Evolutionary conservation across 1,139 yeast species (phyloP), one percentile per base, ranked within the genome.

Genomic region (Arxiozyma bovina): DNA sequence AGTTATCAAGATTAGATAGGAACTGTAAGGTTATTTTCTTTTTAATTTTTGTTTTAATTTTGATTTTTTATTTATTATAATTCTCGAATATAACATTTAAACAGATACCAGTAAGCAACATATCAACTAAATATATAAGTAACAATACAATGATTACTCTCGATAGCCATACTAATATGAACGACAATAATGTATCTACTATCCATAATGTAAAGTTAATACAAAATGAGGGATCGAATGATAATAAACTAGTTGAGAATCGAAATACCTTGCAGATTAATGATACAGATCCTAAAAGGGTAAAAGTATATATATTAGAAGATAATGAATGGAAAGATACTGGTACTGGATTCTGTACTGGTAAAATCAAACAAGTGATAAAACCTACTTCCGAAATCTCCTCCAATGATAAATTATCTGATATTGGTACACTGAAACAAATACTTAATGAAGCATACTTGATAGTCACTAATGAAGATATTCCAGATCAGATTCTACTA

Each of bases 321-420:
- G 85, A 86, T 43, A 91, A 86, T 56, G 87, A 81, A 63, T 93
- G 99, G 99, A 75, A 83, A 48, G 98, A 91, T 68, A 82, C 87
- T 54, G 99, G 98, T 18, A 90, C 97, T 0, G 99, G 99, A 0
- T 86, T 80, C 68, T 90, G 96, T 64, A 77, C 79, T 47, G 97
- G 97, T 4, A 59, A 59, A 44, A 48, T 64, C 15, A 50, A 50
- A 12, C 47, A 52, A 1, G 30, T 23, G 21, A 20, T 17, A 18
- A 45, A 15, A 15, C 42, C 42, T 2, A 34, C 27, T 45, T 11
- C 47, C 7, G 9, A n/a, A 4, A 9, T 1, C 5, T 23, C 42
- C 1, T 11, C 17, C 7, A 45, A 21, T 30, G 41, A 30, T 11
- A 18, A 21, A 11, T 30, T 18, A 4, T 9, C 23, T 12, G 18